These are phyloP conservation scores for Gynostemma pentaphyllum DNA, from an alignment of 306 rosid species.

Conservation along the genomic window DNA sequence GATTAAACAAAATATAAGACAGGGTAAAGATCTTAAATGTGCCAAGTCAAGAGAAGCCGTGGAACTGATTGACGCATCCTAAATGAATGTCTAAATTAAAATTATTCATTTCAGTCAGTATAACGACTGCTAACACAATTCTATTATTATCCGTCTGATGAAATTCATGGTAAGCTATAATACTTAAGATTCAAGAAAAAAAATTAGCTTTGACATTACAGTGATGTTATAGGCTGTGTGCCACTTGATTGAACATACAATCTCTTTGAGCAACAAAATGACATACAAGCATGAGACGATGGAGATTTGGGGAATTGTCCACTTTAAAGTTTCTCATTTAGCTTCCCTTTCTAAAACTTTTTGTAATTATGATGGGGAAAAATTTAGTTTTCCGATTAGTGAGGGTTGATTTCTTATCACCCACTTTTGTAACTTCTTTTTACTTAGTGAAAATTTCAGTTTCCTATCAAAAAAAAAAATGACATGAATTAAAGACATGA, in stretches of 20 bases:
- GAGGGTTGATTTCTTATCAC: too few relatives aligned
- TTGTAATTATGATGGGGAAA: too few relatives aligned
- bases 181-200: not conserved
- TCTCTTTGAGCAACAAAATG: too few relatives aligned
- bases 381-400: too few relatives aligned
- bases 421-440: too few relatives aligned
- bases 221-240: not conserved
- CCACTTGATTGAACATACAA: not conserved
- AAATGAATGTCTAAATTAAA: not conserved
- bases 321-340: too few relatives aligned
- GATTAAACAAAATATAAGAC: not conserved
- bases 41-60: not conserved
- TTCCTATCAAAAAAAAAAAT: constrained; percentile 1
- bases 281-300: too few relatives aligned
- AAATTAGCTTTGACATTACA: not conserved
- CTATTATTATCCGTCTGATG: not conserved
- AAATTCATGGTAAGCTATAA: not conserved
- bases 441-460: too few relatives aligned
- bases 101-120: not conserved
- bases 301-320: too few relatives aligned
- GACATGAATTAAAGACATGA: not conserved
- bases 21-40: not conserved
- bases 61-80: not conserved
- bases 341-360: too few relatives aligned
- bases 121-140: not conserved